Conservation (phyloP, 257 asterid species). For the Linderniella brevidens region DNA sequence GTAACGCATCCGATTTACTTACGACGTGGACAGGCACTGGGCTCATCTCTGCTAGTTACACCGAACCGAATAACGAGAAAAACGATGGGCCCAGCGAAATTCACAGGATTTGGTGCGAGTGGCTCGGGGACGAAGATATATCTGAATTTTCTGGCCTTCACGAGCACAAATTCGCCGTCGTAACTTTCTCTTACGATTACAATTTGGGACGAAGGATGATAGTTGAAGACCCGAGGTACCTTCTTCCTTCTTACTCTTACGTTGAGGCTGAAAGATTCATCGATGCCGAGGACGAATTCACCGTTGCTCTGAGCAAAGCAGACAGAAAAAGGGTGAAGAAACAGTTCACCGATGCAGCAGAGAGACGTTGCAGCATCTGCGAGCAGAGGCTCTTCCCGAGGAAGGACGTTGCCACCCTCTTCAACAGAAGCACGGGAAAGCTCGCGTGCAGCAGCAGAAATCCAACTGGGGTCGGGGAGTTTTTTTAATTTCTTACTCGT, state of each 20-base stretch:
- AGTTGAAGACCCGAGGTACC: constrained; percentile 30
- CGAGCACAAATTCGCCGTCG: constrained; percentile 68
- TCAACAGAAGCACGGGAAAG: constrained; percentile 68
- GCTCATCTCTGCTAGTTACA: constrained; percentile 47
- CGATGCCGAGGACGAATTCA: constrained; percentile 44
- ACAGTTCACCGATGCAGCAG: constrained; percentile 49
- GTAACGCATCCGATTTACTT: constrained; percentile 36
- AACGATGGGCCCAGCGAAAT: constrained; percentile 26
- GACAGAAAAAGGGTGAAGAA: constrained; percentile 59
- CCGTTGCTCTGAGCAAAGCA: constrained; percentile 47
- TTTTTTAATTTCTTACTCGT: neutral
- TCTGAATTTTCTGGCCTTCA: constrained; percentile 18
- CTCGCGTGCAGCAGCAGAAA: constrained; percentile 88
- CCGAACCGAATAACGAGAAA: constrained; percentile 26
- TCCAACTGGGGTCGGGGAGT: constrained; percentile 49
- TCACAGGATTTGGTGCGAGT: constrained; percentile 81
- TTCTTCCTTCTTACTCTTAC: constrained; percentile 47
- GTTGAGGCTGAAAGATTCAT: constrained; percentile 44
- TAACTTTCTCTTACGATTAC: constrained; percentile 55
- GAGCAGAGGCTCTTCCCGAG: constrained; percentile 71
- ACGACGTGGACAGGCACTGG: constrained; percentile 50
- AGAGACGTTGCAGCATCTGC: constrained; percentile 74
- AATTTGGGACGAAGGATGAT: constrained; percentile 56
- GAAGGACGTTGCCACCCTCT: constrained; percentile 76
- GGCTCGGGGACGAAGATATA: constrained; percentile 35